Evolutionary conservation across 1,284 basidiomycete genomes (phyloP), one percentile per base, ranked within the genome.

Genomic region (Tylopilus sp.): DNA sequence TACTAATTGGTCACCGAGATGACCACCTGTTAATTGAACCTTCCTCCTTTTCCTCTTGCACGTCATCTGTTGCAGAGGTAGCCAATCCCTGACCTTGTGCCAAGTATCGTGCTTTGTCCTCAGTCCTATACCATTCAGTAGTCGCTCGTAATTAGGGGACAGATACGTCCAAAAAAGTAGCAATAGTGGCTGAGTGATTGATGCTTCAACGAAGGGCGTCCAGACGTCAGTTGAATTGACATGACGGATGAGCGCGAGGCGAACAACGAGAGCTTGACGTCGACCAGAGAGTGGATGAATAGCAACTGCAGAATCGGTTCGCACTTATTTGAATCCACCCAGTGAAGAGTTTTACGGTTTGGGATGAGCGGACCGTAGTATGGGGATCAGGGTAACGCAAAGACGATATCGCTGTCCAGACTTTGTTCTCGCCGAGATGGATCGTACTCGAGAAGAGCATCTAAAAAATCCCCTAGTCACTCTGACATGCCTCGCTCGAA

Each of bases 381-480:
- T 13, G 76, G 74, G 32, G 74, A 70, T 47, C 65, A 67, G 22
- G 71, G 16, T 12, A 39, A 39, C 39, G 39, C 39, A 62, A 73
- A 66, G 38, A 78, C 63, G 24, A 74, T 65, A 2, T 75, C 67
- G 53, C 68, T 68, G 12, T 15, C 39, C 39, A 39, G 16, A 39
- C 7, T 53, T 16, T 52, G 53, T 47, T 47, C 47, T 2, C 59
- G 41, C 41, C 22, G 41, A 24, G 15, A 53, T 44, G 77, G 6
- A 6, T n/a, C 72, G 73, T 49, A 74, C 38, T 36, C 74, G 69
- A n/a, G 65, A 61, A 18, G 70, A 72, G 58, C 78, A 74, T 63
- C 39, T 70, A 77, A 53, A 78, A 77, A 38, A 74, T 63, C 24
- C 65, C 64, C 77, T 76, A 76, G 62, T 76, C 77, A 39, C 44